Conservation (phyloP, 148 eudicot genomes). For the Pouteria glomerata region DNA sequence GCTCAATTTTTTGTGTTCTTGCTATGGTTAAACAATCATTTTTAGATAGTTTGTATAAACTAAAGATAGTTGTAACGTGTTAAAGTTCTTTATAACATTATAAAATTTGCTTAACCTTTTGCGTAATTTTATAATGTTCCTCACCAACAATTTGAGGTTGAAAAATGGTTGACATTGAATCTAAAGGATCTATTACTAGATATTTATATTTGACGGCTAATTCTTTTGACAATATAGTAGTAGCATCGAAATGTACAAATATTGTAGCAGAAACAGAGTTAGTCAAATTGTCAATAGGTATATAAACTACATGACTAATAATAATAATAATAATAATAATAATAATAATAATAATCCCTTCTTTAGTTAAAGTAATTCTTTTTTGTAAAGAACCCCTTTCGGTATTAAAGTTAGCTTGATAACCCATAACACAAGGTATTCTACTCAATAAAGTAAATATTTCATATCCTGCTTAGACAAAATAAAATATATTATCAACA, state of each 20-base stretch:
- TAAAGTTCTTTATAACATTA: not conserved
- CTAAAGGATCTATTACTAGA: not conserved
- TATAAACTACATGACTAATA: not conserved
- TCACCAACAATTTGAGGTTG: not conserved
- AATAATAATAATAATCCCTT: not conserved
- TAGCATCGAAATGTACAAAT: not conserved
- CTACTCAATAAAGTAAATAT: not conserved
- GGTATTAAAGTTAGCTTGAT: not conserved
- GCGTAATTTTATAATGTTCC: not conserved
- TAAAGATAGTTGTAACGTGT: not conserved
- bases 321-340: not conserved
- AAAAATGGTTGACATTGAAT: not conserved
- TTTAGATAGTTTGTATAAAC: not conserved
- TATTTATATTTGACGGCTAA: not conserved
- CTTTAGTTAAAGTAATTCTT: not conserved
- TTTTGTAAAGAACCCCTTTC: not conserved
- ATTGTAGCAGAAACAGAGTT: not conserved
- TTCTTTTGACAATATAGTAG: not conserved
- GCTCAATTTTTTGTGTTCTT: not conserved
- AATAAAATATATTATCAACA: conserved; percentile 1
- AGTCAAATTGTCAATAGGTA: not conserved
- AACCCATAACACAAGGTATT: not conserved
- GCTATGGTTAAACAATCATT: not conserved
- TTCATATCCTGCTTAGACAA: not conserved
- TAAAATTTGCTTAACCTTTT: not conserved